These are phyloP conservation scores for Bidens hawaiensis DNA, from an alignment of 140 eudicot genomes.

Conservation along the genomic window DNA sequence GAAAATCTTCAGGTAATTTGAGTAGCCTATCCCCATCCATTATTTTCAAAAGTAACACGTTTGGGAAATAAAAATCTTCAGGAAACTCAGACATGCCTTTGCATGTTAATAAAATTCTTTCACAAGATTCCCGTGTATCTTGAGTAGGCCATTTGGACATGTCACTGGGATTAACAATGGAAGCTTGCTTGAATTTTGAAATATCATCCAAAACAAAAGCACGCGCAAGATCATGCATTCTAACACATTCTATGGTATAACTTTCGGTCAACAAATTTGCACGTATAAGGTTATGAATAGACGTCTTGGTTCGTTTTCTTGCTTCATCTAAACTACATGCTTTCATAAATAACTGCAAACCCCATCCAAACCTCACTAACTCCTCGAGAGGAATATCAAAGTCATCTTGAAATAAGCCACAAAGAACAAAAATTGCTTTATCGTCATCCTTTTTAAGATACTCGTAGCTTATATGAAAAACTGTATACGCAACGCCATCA, in stretches of 20 bases:
- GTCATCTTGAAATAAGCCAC: neutral
- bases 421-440: too few species aligned
- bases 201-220: neutral
- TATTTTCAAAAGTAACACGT: neutral
- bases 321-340: neutral
- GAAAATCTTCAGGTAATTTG: neutral
- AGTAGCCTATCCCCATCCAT: neutral
- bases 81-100: neutral
- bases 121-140: neutral
- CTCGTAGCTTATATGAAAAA: slow-evolving; percentile 1
- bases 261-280: neutral
- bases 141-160: neutral
- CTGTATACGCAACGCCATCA: neutral
- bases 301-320: neutral
- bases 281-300: neutral
- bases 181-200: slow-evolving; percentile 2
- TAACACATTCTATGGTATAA: neutral
- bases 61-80: neutral
- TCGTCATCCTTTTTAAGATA: neutral
- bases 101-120: neutral
- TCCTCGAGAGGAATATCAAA: neutral
- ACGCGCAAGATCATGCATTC: slow-evolving; percentile 1
- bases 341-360: neutral
- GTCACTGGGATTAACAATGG: neutral
- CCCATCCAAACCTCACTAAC: neutral